Base-by-base conservation (phyloP, 768 basidiomycete genomes). In the Lyophyllum semitale region DNA sequence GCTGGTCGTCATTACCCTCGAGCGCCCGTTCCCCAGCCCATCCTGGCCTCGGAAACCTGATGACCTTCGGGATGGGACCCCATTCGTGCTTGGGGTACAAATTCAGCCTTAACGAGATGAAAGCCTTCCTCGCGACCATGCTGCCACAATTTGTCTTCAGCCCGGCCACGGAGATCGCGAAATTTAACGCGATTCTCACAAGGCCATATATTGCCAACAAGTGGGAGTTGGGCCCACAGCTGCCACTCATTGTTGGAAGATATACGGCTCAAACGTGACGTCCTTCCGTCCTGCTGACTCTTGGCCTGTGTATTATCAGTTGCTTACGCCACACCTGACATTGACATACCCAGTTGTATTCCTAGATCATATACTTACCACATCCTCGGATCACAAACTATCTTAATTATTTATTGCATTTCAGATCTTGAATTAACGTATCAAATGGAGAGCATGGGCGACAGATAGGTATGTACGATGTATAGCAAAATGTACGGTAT, bases 41-140 rank as follows among this genome's bases (percentile, higher is more conserved):
- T 43, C 82, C 80, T 8, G 84, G 82, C 20, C 62, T 83, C 11
- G 75, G 70, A 22, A 77, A 79, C 59, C 27, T 81, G 26, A 78
- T 83, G 81, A 77, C 81, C 6, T 84, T 84, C 61, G 77, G 79
- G 0, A 75, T 79, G 51, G 82, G 81, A 4, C 74, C 75, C 12
- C 74, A 77, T 42, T 75, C 80, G 4, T 84, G 83, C 59, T 66
- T 80, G 1, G 83, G 82, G 3, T 73, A 71, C 59, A 75, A 74
- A 46, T 81, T 83, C 60, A 73, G 76, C 17, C 64, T 81, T 37
- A 60, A 73, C 11, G 78, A 84, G 65, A 78, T 77, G 54, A 84
- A 84, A 63, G 65, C 78, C 32, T 78, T 83, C 68, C 60, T 84
- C 15, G 73, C 75, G 2, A 72, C 71, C 2, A 66, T 83, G 7